Conservation (phyloP, 257 asterid species). For the Echites panduratus region DNA sequence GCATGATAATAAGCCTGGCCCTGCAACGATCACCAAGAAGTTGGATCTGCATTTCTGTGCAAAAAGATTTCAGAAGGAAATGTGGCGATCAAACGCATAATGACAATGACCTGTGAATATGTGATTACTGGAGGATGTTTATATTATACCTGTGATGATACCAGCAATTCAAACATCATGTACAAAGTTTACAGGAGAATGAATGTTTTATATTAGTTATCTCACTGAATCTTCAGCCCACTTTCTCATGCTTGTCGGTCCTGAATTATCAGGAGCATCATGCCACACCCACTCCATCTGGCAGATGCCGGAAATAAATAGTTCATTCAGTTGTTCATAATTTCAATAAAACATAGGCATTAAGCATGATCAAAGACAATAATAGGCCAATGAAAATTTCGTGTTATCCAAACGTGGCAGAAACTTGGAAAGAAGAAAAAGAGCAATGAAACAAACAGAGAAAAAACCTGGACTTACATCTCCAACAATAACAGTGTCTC, state of each 20-base stretch:
- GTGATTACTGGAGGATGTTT: no score
- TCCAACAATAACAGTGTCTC: constrained; percentile 85
- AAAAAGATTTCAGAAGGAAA: neutral
- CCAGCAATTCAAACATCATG: neutral
- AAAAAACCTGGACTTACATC: constrained; percentile 40
- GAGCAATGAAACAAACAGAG: neutral
- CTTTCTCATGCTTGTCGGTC: constrained; percentile 48
- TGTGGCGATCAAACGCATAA: neutral
- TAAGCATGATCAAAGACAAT: no score
- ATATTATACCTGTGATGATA: constrained; percentile 29
- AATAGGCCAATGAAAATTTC: neutral
- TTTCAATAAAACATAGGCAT: neutral
- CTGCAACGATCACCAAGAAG: neutral
- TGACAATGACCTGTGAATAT: neutral
- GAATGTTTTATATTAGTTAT: constrained; percentile 21
- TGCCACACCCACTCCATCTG: constrained; percentile 95
- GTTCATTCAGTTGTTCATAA: neutral
- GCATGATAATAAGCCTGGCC: neutral
- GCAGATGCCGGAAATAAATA: constrained; percentile 5
- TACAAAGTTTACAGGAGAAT: neutral
- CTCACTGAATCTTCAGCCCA: constrained; percentile 34
- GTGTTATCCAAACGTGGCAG: neutral
- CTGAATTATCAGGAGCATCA: constrained; percentile 44
- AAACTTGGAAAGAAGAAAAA: neutral
- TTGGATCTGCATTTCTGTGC: neutral